Conservation (phyloP, 805 yeast genomes). For the Candida lessepsii region DNA sequence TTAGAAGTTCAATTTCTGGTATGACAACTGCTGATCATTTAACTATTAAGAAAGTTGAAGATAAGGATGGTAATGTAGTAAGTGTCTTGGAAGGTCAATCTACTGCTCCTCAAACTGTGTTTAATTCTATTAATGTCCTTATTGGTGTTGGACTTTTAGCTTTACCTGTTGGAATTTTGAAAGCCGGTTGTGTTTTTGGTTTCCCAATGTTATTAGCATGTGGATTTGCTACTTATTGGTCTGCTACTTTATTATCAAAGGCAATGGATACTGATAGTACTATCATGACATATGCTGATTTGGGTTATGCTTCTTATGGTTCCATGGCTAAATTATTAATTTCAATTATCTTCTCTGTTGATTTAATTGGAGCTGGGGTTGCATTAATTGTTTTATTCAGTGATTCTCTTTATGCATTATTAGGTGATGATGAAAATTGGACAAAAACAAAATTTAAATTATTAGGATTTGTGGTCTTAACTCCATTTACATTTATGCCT, state of each 20-base stretch:
- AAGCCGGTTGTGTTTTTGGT: constrained; percentile 70
- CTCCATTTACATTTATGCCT: constrained; percentile 83
- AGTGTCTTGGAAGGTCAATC: constrained; percentile 81
- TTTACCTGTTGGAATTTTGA: constrained; percentile 60
- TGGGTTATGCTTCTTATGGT: constrained; percentile 86
- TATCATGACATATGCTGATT: constrained; percentile 82
- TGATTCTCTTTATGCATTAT: constrained; percentile 74
- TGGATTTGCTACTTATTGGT: constrained; percentile 69
- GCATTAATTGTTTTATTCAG: constrained; percentile 79
- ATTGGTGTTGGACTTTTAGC: constrained; percentile 71
- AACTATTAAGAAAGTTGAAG: constrained; percentile 63
- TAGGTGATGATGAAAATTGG: constrained; percentile 39
- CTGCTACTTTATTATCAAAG: constrained; percentile 70
- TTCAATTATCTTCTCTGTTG: constrained; percentile 71
- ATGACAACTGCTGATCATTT: constrained; percentile 49
- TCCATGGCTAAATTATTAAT: constrained; percentile 69
- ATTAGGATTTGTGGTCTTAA: constrained; percentile 64
- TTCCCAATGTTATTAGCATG: constrained; percentile 54
- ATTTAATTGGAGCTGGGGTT: constrained; percentile 78
- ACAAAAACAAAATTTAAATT: constrained; percentile 56
- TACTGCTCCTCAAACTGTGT: constrained; percentile 72
- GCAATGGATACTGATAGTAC: constrained; percentile 81
- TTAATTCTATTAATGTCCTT: constrained; percentile 69
- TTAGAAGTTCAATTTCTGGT: constrained; percentile 34
- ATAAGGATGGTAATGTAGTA: constrained; percentile 64